Percentiles rank a stretch among this genome's conserved stretches.
These are phyloP conservation scores for Podila clonocystis DNA, from an alignment of 192 early-diverging fungal genomes.

Conservation along the genomic window DNA sequence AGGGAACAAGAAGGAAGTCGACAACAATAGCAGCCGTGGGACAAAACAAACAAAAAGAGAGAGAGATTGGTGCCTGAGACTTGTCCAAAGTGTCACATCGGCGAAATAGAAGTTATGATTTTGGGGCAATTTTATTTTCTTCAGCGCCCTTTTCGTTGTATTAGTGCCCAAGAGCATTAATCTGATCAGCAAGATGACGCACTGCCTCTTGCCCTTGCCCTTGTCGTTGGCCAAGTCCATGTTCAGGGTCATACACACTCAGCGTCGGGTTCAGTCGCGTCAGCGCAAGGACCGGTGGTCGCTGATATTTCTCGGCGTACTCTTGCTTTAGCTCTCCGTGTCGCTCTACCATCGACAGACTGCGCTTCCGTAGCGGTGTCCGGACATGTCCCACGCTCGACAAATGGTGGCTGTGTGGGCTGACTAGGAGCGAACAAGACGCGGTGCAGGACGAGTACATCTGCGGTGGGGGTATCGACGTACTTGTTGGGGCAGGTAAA, in stretches of 20 bases:
- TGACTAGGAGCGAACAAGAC: constrained; percentile 22
- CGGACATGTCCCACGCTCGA: neutral
- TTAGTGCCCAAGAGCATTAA: too few species aligned
- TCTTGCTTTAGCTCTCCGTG: neutral
- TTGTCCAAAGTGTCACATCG: too few species aligned
- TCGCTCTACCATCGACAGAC: constrained; percentile 14
- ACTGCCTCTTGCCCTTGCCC: neutral
- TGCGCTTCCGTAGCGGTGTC: constrained; percentile 15
- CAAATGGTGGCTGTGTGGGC: constrained; percentile 11
- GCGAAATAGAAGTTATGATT: too few species aligned
- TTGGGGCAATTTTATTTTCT: too few species aligned
- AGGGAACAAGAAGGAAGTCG: neutral
- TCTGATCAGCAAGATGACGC: too few species aligned
- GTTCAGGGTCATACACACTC: constrained; percentile 22
- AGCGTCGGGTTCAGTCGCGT: constrained; percentile 29
- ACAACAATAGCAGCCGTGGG: too few species aligned
- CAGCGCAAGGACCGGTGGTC: constrained; percentile 16
- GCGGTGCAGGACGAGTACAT: constrained; percentile 14
- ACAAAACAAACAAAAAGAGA: neutral
- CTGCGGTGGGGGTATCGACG: neutral
- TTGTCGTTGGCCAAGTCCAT: neutral
- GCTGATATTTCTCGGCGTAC: neutral
- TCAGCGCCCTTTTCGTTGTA: too few species aligned
- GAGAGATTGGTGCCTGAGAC: neutral
- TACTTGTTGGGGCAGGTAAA: neutral